Evolutionary conservation across 2,329 filamentous ascomycete species (phyloP), one percentile per base, ranked within the genome.

Genomic region (Pyricularia grisea): DNA sequence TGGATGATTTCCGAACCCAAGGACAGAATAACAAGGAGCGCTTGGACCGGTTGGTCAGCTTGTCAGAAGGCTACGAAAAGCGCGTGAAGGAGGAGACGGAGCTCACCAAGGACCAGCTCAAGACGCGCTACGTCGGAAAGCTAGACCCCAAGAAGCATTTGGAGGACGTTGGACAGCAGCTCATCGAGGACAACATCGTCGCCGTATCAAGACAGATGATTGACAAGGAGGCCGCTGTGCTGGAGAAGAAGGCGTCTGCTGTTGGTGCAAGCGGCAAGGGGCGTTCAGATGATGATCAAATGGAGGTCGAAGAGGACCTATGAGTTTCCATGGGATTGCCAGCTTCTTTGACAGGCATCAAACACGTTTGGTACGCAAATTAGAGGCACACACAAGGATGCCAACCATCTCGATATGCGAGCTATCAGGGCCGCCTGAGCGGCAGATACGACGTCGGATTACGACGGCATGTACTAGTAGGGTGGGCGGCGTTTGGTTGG

Each of bases 131-230:
- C 79, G 95, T 99, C 50, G 95, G 95, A 80, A 99, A 99, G 84
- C 89, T 98, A 70, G 95, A 99, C 77, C 95, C 95, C 69, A 99
- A 99, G 90, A 99, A 99, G 85, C 96, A 99, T 79, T 87, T 99
- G 77, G 94, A 97, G 80, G 93, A 97, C 74, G 92, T 99, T 65
- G 95, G 95, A 69, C 94, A 97, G 81, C 90, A 96, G 78, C 87
- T 98, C 73, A 98, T 99, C 76, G 96, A 99, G 82, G 95, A 99
- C 86, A 99, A 99, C 81, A 99, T 99, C 73, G 95, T 99, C 14
- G 92, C 93, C 3, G 94, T 99, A n/a, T 96, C 93, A 73, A 87
- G 94, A 78, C 95, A 98, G 80, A 97, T 99, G 94, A 98, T 99
- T 76, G 95, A 98, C 83, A 98, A 98, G 83, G 95, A 99, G 80